Percentiles rank a stretch among this genome's conserved stretches.
Evolutionary conservation across 371 early-diverging fungal genomes (phyloP).

Genomic region (Entomophthora muscae): DNA sequence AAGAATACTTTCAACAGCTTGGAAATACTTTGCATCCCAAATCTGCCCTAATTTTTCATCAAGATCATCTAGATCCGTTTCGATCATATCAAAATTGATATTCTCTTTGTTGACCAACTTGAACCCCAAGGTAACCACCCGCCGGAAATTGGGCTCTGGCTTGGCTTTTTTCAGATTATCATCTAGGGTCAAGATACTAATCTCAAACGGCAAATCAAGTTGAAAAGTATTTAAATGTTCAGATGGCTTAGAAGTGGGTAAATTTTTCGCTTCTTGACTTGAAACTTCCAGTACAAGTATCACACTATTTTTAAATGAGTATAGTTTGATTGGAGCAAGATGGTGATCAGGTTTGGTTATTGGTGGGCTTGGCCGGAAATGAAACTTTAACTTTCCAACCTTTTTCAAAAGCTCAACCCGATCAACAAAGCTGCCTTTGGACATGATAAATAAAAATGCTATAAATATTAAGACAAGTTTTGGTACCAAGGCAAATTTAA

Average conservation of each 20-base stretch:
- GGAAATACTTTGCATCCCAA: background rate
- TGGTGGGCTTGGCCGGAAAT: background rate
- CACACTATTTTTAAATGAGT: background rate
- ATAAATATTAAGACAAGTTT: too few species aligned
- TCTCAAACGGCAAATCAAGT: background rate
- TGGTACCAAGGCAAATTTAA: too few species aligned
- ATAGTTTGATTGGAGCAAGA: background rate
- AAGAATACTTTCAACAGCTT: background rate
- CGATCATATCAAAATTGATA: background rate
- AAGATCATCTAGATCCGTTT: background rate
- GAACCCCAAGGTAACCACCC: background rate
- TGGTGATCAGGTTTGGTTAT: background rate
- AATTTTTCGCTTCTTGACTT: background rate
- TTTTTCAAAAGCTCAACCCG: background rate
- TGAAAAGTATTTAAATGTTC: background rate
- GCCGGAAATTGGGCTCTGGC: background rate
- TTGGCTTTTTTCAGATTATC: background rate
- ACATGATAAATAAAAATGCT: too few species aligned
- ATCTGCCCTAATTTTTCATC: background rate
- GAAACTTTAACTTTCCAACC: background rate
- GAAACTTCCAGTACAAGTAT: background rate
- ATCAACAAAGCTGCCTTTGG: background rate
- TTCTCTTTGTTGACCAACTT: background rate
- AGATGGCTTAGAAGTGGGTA: background rate
- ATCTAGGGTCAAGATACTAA: background rate